Base-by-base conservation (phyloP, 495 filamentous ascomycete species). In the Entonaema liquescens region DNA sequence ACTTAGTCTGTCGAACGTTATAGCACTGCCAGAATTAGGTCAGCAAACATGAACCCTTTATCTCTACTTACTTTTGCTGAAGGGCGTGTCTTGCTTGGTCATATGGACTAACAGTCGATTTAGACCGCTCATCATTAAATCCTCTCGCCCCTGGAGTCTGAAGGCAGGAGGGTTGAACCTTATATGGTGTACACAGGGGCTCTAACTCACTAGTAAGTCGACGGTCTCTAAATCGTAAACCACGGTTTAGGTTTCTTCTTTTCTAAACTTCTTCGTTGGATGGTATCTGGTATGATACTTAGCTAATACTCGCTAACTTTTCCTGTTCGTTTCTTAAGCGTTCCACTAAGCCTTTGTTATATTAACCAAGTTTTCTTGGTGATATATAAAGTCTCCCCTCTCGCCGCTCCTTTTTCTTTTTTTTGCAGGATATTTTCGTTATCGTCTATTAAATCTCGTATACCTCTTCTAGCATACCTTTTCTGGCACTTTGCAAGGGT, bases 171-270 rank as follows among this genome's bases (percentile, higher is more conserved):
- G 7, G 29, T 31, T 31, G 3, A 7, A 31, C 29, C 42, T 19
- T 21, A 9, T n/a, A 21, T 19, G 42, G 26, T 12, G 60, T 55
- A 29, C 62, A 58, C 36, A 31, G 38, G 47, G 31, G 52, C 19
- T 15, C 28, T 62, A 21, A 56, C 54, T 67, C 58, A 12, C 15
- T 63, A 52, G 63, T 67, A 63, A 68, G 65, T 72, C 21, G 17
- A 23, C 60, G 38, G 47, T 62, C 33, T 12, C 38, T 25, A 47
- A 53, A 57, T 44, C 26, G 35, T 63, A 59, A 67, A 54, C 59
- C 13, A 54, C 53, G 44, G 31, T 26, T 23, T 57, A 31, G 7
- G 23, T 28, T 61, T 70, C 17, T 1, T 26, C 42, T 13, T 55
- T 8, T 15, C 6, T 8, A 28, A 8, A 6, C 2, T 9, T 47